These are phyloP conservation scores for Decorospora gaudefroyi DNA, from an alignment of 2,329 filamentous ascomycete species.

Conservation along the genomic window DNA sequence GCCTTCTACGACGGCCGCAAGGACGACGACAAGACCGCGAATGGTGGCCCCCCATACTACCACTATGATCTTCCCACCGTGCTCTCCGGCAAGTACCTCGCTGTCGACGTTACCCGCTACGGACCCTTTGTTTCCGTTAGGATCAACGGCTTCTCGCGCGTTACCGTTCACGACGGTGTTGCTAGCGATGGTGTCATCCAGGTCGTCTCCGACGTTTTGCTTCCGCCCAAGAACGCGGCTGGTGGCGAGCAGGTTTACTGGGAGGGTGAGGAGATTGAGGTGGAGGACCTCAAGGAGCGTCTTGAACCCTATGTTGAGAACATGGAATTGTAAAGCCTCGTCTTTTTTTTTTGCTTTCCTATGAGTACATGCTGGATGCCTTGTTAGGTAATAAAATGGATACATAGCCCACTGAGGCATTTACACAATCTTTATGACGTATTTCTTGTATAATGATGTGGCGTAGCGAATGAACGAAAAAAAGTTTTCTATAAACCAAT, in stretches of 20 bases:
- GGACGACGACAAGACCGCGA: slow-evolving; percentile 26
- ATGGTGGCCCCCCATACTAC: slow-evolving; percentile 52
- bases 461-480: not conserved
- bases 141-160: slow-evolving; percentile 72
- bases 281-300: slow-evolving; percentile 65
- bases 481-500: too few species aligned
- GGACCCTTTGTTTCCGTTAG: slow-evolving; percentile 72
- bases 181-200: slow-evolving; percentile 83
- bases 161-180: slow-evolving; percentile 70
- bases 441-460: not conserved
- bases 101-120: slow-evolving; percentile 71
- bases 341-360: too few species aligned
- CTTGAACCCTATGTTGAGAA: slow-evolving; percentile 42
- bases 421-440: slow-evolving; percentile 8
- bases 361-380: not conserved
- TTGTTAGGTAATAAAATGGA: not conserved
- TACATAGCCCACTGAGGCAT: not conserved
- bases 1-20: slow-evolving; percentile 65
- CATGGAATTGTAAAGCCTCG: slow-evolving; percentile 43
- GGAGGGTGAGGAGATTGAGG: slow-evolving; percentile 57
- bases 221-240: slow-evolving; percentile 68
- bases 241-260: slow-evolving; percentile 44
- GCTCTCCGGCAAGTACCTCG: slow-evolving; percentile 66
- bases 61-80: slow-evolving; percentile 75
- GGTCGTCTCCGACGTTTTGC: slow-evolving; percentile 70